A percentile compares a stretch with the other conserved stretches of the same genome.
phyloP scores from a whole-genome alignment of 257 asterid genomes.

The Solanum clarkiae region DNA sequence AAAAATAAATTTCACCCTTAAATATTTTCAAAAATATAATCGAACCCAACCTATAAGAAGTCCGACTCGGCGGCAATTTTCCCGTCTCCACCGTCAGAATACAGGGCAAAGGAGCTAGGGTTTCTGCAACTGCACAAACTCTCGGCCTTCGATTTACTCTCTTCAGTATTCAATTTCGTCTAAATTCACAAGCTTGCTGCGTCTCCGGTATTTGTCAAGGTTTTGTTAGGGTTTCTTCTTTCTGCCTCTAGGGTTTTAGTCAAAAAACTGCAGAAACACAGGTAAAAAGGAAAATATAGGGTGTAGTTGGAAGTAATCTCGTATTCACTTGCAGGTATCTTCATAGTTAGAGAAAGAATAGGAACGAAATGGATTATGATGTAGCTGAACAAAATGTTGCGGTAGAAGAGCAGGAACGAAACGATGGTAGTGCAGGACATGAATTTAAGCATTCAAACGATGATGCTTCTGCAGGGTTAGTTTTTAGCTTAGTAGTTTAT shows the following conservation, averaged over 20 bases:
- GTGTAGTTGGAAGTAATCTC: constrained; percentile 19
- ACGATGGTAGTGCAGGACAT: constrained; percentile 69
- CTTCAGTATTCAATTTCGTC: background rate
- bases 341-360: constrained; percentile 47
- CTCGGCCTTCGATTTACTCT: background rate
- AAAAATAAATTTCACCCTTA: too few relatives aligned
- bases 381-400: constrained; percentile 51
- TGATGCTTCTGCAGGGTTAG: constrained; percentile 99
- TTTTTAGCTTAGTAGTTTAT: constrained; percentile 47
- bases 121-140: background rate
- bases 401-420: constrained; percentile 61
- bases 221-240: constrained; percentile 4
- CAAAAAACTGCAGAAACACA: constrained; percentile 5
- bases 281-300: background rate
- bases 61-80: background rate
- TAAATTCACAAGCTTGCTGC: background rate
- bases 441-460: constrained; percentile 50
- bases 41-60: background rate
- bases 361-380: constrained; percentile 63
- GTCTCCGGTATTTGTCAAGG: background rate
- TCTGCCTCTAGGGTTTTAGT: background rate
- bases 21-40: background rate
- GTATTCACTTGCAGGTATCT: constrained; percentile 46
- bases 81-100: background rate
- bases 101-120: background rate